These are phyloP conservation scores for Funneliformis mosseae DNA, from an alignment of 192 early-diverging fungal genomes.

Conservation along the genomic window DNA sequence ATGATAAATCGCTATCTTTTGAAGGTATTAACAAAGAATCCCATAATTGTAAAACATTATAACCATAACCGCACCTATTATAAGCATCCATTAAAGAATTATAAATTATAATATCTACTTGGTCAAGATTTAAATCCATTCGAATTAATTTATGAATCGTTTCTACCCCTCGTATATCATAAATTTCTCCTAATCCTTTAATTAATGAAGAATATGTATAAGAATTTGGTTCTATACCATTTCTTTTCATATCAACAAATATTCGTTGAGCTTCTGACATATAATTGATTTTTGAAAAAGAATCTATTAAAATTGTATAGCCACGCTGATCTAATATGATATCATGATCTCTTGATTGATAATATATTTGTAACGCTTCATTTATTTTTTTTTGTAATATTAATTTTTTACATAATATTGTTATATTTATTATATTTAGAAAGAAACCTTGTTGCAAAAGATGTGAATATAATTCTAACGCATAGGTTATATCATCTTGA, in stretches of 20 bases:
- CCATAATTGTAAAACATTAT: constrained; percentile 44
- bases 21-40: constrained; percentile 32
- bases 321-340: not conserved
- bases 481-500: not conserved
- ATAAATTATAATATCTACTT: constrained; percentile 39
- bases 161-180: constrained; percentile 26
- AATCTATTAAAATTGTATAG: constrained; percentile 2
- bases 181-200: constrained; percentile 29
- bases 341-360: not conserved
- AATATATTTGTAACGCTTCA: constrained; percentile 15
- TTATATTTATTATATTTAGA: not conserved
- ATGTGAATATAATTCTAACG: not conserved
- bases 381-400: not conserved
- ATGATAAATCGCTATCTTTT: not conserved
- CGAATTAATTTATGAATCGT: constrained; percentile 45
- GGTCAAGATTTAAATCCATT: constrained; percentile 46
- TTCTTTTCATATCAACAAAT: constrained; percentile 35
- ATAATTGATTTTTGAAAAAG: not conserved
- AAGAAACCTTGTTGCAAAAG: not conserved
- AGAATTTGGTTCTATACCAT: constrained; percentile 32
- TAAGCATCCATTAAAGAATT: constrained; percentile 53
- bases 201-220: constrained; percentile 42
- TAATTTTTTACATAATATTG: not conserved
- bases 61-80: constrained; percentile 39
- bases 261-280: constrained; percentile 37